Evolutionary conservation across 2,329 filamentous ascomycete genomes (phyloP).

Genomic region (Microcyclosporella mali): DNA sequence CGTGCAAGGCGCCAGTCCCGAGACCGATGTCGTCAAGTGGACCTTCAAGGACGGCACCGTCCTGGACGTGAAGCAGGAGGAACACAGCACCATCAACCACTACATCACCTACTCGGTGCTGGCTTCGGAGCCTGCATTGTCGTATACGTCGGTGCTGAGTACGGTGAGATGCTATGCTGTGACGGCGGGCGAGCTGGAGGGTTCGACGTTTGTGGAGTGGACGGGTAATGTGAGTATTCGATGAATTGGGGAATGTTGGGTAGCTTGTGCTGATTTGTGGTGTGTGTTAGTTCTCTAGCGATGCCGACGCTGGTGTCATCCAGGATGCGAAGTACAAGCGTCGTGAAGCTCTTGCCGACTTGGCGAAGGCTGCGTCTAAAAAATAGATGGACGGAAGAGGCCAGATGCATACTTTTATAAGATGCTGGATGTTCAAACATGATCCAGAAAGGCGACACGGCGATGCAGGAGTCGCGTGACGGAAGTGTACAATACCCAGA

Average conservation of each 20-base stretch:
- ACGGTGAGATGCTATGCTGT: slow-evolving; percentile 60
- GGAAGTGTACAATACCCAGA: background rate
- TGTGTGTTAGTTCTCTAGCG: slow-evolving; percentile 57
- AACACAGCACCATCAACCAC: slow-evolving; percentile 67
- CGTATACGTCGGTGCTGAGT: slow-evolving; percentile 60
- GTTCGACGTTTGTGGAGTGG: slow-evolving; percentile 64
- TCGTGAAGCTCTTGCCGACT: slow-evolving; percentile 61
- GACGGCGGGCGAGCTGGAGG: slow-evolving; percentile 59
- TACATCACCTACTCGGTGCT: slow-evolving; percentile 71
- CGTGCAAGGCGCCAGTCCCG: slow-evolving; percentile 56
- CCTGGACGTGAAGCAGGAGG: slow-evolving; percentile 68
- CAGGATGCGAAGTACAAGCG: slow-evolving; percentile 73
- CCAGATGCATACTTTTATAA: background rate
- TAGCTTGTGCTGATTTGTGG: background rate
- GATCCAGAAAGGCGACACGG: background rate
- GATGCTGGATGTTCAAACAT: background rate
- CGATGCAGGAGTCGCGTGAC: too few species aligned
- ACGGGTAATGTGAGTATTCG: slow-evolving; percentile 22
- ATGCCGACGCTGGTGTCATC: slow-evolving; percentile 65
- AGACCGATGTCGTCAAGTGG: slow-evolving; percentile 57
- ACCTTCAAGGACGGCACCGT: slow-evolving; percentile 63
- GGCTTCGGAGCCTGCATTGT: slow-evolving; percentile 57
- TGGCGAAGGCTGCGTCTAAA: slow-evolving; percentile 43
- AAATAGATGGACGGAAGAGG: slow-evolving; percentile 13
- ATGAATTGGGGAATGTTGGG: background rate